Base-by-base conservation (phyloP, 73 alveolate genomes). In the Paramecium caudatum region DNA sequence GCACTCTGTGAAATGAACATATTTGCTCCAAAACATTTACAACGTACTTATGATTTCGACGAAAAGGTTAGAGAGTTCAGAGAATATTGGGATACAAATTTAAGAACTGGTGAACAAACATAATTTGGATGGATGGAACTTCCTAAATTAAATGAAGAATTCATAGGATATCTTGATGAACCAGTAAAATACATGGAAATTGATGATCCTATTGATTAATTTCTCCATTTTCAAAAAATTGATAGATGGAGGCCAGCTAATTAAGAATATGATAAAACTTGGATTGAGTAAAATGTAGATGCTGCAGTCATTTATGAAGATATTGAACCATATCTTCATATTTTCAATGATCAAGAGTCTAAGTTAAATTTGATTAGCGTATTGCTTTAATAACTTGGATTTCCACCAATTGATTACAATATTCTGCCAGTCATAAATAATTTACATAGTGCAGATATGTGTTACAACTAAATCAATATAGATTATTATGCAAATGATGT, bases 201-300 rank as follows among this genome's bases (percentile, higher is more conserved):
- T 39, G 23, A 37, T 0, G 62, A 74, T 41, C 21, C 21, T 12
- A 74, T 41, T 0, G 49, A 74, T 21, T 36, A 37, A 41, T 74
- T 41, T 34, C 39, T 74, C 1, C 19, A 15, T 5, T 74, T 27
- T 45, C 19, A 41, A 41, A 34, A 45, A 5, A 16, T 41, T 21
- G 55, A 15, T 10, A 74, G 69, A 74, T 74, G 88, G 88, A 74
- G 88, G 32, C 88, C 88, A 41, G 88, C 88, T 3, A 74, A 74
- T 74, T 9, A 74, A 74, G 7, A 15, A 3, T 74, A 15, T 23
- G 88, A 74, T 15, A 43, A n/a, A 1, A 47, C 23, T 27, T 55
- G 80, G 80, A 55, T 74, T 16, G 21, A 43, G 10, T 41, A 74
- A 39, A 45, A 74, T 74, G 47, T 74, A 19, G 88, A 74, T 74